These are phyloP conservation scores for Aspergillus jensenii DNA, from an alignment of 2,329 filamentous ascomycete genomes.

Conservation along the genomic window DNA sequence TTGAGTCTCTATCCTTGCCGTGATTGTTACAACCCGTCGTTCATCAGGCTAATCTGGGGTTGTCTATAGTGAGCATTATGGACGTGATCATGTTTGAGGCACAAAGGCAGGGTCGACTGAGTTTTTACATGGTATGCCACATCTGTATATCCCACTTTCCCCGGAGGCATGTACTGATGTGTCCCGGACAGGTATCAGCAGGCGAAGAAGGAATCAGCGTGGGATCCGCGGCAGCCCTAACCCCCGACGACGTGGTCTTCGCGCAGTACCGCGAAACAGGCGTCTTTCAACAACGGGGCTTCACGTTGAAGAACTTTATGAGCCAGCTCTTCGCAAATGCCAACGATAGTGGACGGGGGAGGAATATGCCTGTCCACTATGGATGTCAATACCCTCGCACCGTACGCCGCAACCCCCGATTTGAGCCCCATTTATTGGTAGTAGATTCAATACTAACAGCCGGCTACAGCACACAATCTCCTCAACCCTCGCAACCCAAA, in stretches of 20 bases:
- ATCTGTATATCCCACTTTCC: not conserved
- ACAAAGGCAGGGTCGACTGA: conserved; percentile 87
- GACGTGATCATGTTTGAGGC: conserved; percentile 98
- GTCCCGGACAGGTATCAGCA: conserved; percentile 62
- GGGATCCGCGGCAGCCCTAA: conserved; percentile 79
- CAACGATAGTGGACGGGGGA: conserved; percentile 74
- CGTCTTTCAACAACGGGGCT: conserved; percentile 86
- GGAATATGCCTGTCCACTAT: conserved; percentile 98
- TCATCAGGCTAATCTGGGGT: not conserved
- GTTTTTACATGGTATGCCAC: conserved; percentile 84
- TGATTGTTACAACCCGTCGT: too few relatives aligned
- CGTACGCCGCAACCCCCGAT: conserved; percentile 48
- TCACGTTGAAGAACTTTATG: conserved; percentile 88
- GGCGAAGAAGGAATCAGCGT: conserved; percentile 94
- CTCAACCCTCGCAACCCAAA: conserved; percentile 81
- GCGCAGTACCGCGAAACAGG: conserved; percentile 94
- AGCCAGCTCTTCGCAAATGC: conserved; percentile 87
- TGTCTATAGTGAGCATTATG: conserved; percentile 69
- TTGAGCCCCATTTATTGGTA: not conserved
- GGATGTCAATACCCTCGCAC: conserved; percentile 81
- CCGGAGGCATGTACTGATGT: not conserved
- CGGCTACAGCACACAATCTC: conserved; percentile 79
- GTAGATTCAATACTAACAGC: not conserved
- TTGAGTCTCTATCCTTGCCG: conserved; percentile 9
- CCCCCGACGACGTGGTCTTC: conserved; percentile 85